Percentiles rank a stretch among this genome's conserved stretches.
phyloP scores from a whole-genome alignment of 2,329 filamentous ascomycete genomes.

The Neofusicoccum laricinum region DNA sequence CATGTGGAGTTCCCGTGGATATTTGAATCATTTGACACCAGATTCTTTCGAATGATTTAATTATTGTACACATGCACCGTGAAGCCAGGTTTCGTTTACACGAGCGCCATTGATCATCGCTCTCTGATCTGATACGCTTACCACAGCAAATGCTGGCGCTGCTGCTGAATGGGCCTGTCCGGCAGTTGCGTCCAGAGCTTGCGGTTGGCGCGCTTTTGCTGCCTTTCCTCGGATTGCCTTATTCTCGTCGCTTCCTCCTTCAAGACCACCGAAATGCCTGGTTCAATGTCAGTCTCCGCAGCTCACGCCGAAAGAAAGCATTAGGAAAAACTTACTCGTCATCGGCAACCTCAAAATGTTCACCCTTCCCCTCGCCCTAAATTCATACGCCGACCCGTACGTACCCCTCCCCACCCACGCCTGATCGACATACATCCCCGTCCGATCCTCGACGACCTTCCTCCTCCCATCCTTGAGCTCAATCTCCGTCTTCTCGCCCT shows the following conservation, averaged over 20 bases:
- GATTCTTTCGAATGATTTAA: not conserved
- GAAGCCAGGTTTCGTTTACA: not conserved
- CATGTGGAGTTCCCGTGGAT: not conserved
- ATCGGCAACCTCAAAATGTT: conserved; percentile 67
- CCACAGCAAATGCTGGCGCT: conserved; percentile 91
- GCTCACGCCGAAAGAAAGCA: not conserved
- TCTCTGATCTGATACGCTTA: conserved; percentile 42
- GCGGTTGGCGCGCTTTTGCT: conserved; percentile 69
- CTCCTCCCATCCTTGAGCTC: conserved; percentile 72
- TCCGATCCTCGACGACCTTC: conserved; percentile 68
- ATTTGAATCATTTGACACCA: too few relatives aligned
- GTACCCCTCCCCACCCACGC: conserved; percentile 83
- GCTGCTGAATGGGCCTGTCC: conserved; percentile 76
- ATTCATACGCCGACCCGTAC: conserved; percentile 60
- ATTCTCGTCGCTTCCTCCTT: conserved; percentile 94
- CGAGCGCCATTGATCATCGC: not conserved
- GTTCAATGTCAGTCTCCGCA: conserved; percentile 14
- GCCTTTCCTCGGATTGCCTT: conserved; percentile 72
- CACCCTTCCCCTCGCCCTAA: conserved; percentile 71
- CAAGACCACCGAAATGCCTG: conserved; percentile 74
- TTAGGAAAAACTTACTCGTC: conserved; percentile 60
- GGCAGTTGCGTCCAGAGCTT: conserved; percentile 87
- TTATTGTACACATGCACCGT: not conserved
- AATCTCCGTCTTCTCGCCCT: conserved; percentile 54
- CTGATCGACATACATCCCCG: conserved; percentile 85